phyloP scores from a whole-genome alignment of 2,329 filamentous ascomycete species.

The Epichloe coenophiala region DNA sequence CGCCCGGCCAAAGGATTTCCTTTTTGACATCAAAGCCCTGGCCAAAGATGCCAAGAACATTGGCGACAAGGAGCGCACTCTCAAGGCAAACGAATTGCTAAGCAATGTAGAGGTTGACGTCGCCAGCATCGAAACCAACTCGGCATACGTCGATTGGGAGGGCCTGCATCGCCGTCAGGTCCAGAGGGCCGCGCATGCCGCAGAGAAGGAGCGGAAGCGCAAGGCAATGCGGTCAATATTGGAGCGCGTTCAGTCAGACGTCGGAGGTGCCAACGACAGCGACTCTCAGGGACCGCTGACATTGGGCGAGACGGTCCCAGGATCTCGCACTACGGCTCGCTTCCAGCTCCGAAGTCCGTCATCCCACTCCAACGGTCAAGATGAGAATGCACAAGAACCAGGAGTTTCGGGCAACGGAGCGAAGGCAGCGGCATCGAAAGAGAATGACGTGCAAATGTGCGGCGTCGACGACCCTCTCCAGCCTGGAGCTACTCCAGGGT shows the following conservation, averaged over 20 bases:
- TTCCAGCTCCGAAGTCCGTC: constrained; percentile 44
- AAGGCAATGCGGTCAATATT: constrained; percentile 43
- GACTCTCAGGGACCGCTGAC: constrained; percentile 43
- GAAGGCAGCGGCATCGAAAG: constrained; percentile 11
- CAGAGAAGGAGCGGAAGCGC: constrained; percentile 50
- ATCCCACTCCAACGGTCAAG: constrained; percentile 51
- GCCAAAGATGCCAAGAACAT: constrained; percentile 72
- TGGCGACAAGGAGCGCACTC: constrained; percentile 67
- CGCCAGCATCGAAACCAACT: constrained; percentile 56
- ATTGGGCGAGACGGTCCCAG: constrained; percentile 52
- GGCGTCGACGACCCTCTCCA: constrained; percentile 36
- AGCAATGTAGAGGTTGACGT: constrained; percentile 94
- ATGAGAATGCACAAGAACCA: constrained; percentile 12
- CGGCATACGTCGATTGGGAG: constrained; percentile 63
- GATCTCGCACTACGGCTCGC: constrained; percentile 34
- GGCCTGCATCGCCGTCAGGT: constrained; percentile 63
- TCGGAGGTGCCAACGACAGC: constrained; percentile 35
- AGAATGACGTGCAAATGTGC: constrained; percentile 49
- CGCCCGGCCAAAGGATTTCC: constrained; percentile 76
- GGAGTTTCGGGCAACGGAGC: constrained; percentile 40
- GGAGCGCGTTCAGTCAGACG: constrained; percentile 36
- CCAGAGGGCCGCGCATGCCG: constrained; percentile 45
- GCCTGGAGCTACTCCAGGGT: constrained; percentile 28
- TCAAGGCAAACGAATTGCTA: constrained; percentile 83
- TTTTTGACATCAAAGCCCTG: constrained; percentile 73